Percentiles rank a stretch among this genome's conserved stretches.
phyloP scores from a whole-genome alignment of 2,329 filamentous ascomycete genomes.

The Colletotrichum noveboracense region DNA sequence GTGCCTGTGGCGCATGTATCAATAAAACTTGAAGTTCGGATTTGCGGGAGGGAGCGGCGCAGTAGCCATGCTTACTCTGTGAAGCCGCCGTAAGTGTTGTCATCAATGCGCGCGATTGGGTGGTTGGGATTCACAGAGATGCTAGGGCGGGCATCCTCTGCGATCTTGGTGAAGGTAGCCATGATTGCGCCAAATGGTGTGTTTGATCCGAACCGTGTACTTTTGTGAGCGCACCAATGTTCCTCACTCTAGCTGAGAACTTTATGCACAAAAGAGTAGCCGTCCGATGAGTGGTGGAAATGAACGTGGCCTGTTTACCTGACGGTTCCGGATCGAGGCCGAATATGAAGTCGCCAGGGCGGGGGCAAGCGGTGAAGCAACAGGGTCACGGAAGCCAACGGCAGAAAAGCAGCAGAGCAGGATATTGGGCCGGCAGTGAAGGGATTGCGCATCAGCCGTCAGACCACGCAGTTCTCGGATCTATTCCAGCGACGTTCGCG shows the following conservation, averaged over 20 bases:
- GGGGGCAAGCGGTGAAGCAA: constrained; percentile 14
- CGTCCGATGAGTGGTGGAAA: constrained; percentile 20
- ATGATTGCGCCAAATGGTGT: constrained; percentile 44
- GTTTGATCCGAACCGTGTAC: background rate
- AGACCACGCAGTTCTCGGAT: background rate
- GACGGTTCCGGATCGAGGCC: constrained; percentile 11
- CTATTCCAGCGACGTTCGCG: background rate
- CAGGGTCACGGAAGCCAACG: background rate
- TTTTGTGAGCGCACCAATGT: background rate
- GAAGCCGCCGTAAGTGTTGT: constrained; percentile 85
- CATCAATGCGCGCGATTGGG: constrained; percentile 75
- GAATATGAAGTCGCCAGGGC: constrained; percentile 20
- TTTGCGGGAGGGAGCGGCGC: background rate
- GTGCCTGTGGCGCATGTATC: constrained; percentile 57
- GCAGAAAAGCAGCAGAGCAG: constrained; percentile 2
- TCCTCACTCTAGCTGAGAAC: background rate
- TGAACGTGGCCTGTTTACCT: background rate
- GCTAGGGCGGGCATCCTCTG: constrained; percentile 62
- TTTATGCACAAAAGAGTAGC: background rate
- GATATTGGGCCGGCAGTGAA: constrained; percentile 11
- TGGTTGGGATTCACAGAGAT: constrained; percentile 70
- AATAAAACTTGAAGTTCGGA: background rate
- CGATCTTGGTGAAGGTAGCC: constrained; percentile 76
- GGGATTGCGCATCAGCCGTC: background rate
- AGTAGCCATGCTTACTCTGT: constrained; percentile 66